These are phyloP conservation scores for Capronia coronata DNA, from an alignment of 2,329 filamentous ascomycete genomes.

Conservation along the genomic window DNA sequence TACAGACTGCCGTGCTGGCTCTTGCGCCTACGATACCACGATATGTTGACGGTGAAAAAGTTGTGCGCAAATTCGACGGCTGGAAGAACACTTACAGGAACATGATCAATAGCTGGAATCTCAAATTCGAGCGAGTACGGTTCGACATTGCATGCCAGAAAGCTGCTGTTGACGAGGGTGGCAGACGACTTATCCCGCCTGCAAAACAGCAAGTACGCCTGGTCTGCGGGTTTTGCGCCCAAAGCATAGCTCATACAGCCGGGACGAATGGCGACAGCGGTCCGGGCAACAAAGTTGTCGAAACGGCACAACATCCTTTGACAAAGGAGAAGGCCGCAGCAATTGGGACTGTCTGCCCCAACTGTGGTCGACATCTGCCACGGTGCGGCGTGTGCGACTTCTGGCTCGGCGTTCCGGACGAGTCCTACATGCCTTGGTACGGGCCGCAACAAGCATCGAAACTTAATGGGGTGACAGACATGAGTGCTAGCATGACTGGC, in stretches of 20 bases:
- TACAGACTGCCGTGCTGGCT: slow-evolving; percentile 57
- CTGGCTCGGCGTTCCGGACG: slow-evolving; percentile 55
- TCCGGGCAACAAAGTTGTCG: slow-evolving; percentile 27
- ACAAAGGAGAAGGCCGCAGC: slow-evolving; percentile 28
- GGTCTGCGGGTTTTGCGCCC: slow-evolving; percentile 56
- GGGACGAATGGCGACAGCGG: slow-evolving; percentile 33
- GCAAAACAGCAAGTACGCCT: slow-evolving; percentile 51
- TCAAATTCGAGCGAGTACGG: slow-evolving; percentile 53
- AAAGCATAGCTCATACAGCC: slow-evolving; percentile 46
- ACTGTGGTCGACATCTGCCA: slow-evolving; percentile 57
- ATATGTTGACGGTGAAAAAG: slow-evolving; percentile 49
- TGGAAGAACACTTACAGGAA: slow-evolving; percentile 58
- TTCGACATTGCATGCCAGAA: slow-evolving; percentile 55
- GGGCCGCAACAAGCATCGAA: slow-evolving; percentile 7
- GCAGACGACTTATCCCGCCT: slow-evolving; percentile 44
- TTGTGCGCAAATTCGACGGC: slow-evolving; percentile 49
- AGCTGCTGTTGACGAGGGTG: slow-evolving; percentile 44
- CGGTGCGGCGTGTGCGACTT: slow-evolving; percentile 57
- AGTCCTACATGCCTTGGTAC: slow-evolving; percentile 35
- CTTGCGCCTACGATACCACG: slow-evolving; percentile 48
- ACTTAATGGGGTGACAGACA: slow-evolving; percentile 15
- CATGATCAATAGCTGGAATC: slow-evolving; percentile 56
- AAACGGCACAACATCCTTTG: slow-evolving; percentile 21
- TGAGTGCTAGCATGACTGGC: slow-evolving; percentile 22
- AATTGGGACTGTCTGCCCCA: slow-evolving; percentile 51